Percentiles rank a stretch among this genome's conserved stretches.
Evolutionary conservation across 768 basidiomycete species (phyloP).

Genomic region (Termitomyces sp.): DNA sequence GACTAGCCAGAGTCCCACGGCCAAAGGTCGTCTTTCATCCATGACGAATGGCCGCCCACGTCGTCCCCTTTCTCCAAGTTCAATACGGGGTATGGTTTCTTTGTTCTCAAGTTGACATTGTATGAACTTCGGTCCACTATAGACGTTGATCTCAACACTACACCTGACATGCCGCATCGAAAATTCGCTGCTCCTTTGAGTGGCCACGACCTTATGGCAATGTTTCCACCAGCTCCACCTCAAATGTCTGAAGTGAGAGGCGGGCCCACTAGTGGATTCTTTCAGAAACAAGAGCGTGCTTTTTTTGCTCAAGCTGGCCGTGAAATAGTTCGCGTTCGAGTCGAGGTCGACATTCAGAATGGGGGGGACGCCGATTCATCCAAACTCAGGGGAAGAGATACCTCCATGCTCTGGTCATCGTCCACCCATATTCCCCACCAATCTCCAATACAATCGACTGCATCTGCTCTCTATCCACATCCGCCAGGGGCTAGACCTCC

Average conservation of each 20-base stretch:
- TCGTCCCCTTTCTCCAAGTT: conserved; percentile 59
- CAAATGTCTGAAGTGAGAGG: conserved; percentile 49
- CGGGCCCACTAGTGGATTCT: conserved; percentile 67
- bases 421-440: conserved; percentile 22
- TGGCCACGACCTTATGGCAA: conserved; percentile 80
- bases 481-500: conserved; percentile 26
- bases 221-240: conserved; percentile 72
- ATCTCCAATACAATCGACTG: conserved; percentile 27
- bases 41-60: conserved; percentile 32
- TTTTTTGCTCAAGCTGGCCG: conserved; percentile 77
- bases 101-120: no score
- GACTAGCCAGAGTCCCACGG: conserved; percentile 33
- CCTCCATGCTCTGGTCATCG: conserved; percentile 20
- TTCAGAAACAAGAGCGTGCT: conserved; percentile 70
- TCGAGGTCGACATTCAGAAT: conserved; percentile 56
- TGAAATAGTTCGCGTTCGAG: conserved; percentile 69
- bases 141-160: conserved; percentile 64
- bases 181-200: conserved; percentile 74
- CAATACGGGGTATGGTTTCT: conserved; percentile 44
- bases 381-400: conserved; percentile 17
- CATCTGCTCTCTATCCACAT: conserved; percentile 28
- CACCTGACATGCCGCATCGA: conserved; percentile 40
- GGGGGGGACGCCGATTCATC: conserved; percentile 23
- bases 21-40: conserved; percentile 21
- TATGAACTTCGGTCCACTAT: neutral